Conservation (phyloP, 2,329 filamentous ascomycete species). For the Eutypella sp. region DNA sequence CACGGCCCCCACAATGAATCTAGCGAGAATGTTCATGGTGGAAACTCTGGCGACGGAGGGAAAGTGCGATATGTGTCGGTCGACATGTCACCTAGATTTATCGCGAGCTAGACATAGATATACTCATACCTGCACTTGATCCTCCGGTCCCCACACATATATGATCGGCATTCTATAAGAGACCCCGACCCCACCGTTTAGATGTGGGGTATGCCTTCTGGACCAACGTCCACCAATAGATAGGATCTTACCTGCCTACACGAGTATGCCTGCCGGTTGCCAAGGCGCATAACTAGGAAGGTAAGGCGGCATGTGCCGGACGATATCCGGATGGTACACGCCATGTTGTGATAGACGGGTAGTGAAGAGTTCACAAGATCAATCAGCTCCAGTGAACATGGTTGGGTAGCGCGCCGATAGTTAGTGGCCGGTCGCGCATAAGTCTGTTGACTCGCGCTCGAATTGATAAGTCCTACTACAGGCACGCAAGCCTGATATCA, state of each 20-base stretch:
- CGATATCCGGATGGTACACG: no score
- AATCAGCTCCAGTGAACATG: no score
- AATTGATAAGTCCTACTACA: no score
- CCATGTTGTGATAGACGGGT: no score
- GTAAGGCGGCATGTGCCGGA: no score
- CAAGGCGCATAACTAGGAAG: no score
- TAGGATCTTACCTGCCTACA: slow-evolving; percentile 3
- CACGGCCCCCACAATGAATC: slow-evolving; percentile 9
- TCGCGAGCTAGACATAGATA: not conserved
- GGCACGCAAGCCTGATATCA: no score
- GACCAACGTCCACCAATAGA: slow-evolving; percentile 5
- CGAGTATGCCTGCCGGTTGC: slow-evolving; percentile 2
- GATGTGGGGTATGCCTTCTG: slow-evolving; percentile 6
- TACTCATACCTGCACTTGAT: slow-evolving; percentile 3
- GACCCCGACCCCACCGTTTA: slow-evolving; percentile 12
- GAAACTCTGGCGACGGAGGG: not conserved
- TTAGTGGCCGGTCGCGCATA: no score
- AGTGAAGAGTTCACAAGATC: no score
- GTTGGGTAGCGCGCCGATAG: no score
- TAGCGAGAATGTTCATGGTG: slow-evolving; percentile 13
- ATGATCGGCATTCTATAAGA: slow-evolving; percentile 1
- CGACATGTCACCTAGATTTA: not conserved
- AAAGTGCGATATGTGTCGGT: not conserved
- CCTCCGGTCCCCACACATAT: not conserved
- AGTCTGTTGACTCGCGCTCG: no score